Conservation (phyloP, 495 filamentous ascomycete species). For the Usnea hakonensis region DNA sequence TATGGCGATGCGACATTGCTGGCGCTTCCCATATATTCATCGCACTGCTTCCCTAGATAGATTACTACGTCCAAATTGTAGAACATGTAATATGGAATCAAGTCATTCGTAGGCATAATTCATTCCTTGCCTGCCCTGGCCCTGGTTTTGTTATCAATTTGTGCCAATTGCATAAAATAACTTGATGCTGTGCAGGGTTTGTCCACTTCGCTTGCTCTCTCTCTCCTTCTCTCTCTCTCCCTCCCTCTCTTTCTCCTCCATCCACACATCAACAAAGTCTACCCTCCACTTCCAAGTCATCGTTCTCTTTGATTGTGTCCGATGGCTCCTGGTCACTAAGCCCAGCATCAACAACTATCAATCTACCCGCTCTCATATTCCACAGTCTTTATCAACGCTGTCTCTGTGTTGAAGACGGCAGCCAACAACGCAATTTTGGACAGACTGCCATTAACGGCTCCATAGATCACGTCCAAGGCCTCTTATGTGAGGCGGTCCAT, state of each 20-base stretch:
- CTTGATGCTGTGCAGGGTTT: slow-evolving; percentile 5
- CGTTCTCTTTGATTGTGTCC: slow-evolving; percentile 1
- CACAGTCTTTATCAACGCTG: slow-evolving; percentile 7
- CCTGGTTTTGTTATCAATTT: slow-evolving; percentile 15
- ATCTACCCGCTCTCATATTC: not conserved
- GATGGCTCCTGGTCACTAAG: not conserved
- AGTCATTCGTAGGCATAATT: not conserved
- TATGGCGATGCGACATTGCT: slow-evolving; percentile 6
- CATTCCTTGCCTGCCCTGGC: slow-evolving; percentile 1
- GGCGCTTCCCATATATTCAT: not conserved
- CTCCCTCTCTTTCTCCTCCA: not conserved
- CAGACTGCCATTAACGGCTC: slow-evolving; percentile 1
- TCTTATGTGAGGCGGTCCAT: not conserved
- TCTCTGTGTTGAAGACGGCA: slow-evolving; percentile 1
- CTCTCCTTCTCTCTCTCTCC: slow-evolving; percentile 9
- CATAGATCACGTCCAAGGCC: not conserved
- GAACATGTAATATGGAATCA: not conserved
- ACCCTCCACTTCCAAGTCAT: not conserved
- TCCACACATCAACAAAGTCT: slow-evolving; percentile 16
- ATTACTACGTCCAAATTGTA: not conserved
- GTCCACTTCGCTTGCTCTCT: slow-evolving; percentile 17
- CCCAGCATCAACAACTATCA: not conserved
- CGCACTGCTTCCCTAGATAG: not conserved
- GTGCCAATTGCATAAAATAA: slow-evolving; percentile 19
- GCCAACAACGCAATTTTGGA: slow-evolving; percentile 5